Conservation (phyloP, 768 basidiomycete species). For the Auricularia sp. region DNA sequence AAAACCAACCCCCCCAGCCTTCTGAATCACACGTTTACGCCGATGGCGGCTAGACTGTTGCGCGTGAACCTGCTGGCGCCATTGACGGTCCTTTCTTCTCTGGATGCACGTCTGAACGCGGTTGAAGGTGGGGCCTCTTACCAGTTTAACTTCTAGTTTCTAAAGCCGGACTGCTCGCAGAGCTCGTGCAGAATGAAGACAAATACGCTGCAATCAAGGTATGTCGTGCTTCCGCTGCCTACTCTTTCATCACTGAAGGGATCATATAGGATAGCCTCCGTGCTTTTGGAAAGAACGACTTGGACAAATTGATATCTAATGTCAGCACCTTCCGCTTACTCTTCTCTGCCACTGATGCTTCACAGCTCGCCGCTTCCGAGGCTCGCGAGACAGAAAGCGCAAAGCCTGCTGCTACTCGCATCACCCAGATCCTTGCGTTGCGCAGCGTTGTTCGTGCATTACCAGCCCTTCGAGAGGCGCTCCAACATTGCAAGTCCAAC, state of each 20-base stretch:
- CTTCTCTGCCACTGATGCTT: neutral
- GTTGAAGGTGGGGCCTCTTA: conserved; percentile 52
- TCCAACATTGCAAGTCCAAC: conserved; percentile 47
- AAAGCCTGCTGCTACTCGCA: conserved; percentile 57
- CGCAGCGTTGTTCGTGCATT: conserved; percentile 62
- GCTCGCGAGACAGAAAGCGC: conserved; percentile 38
- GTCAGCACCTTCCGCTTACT: neutral
- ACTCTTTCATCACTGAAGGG: neutral
- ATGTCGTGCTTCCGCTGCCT: conserved; percentile 43
- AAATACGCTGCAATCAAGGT: conserved; percentile 53
- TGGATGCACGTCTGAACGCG: conserved; percentile 76
- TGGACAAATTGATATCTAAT: conserved; percentile 3
- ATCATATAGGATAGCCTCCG: neutral
- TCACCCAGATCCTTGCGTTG: conserved; percentile 72
- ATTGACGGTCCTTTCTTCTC: conserved; percentile 56
- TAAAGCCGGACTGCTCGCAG: conserved; percentile 25
- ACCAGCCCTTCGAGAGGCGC: conserved; percentile 50
- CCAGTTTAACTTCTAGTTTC: no score
- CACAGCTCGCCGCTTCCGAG: conserved; percentile 61
- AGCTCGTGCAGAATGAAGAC: conserved; percentile 70
- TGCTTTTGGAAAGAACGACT: neutral
- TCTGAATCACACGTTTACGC: conserved; percentile 75
- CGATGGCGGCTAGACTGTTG: conserved; percentile 80
- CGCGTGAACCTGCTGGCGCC: conserved; percentile 77
- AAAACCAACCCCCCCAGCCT: conserved; percentile 29